Conservation (phyloP, 2,329 filamentous ascomycete species). For the Xylariaceae sp. region DNA sequence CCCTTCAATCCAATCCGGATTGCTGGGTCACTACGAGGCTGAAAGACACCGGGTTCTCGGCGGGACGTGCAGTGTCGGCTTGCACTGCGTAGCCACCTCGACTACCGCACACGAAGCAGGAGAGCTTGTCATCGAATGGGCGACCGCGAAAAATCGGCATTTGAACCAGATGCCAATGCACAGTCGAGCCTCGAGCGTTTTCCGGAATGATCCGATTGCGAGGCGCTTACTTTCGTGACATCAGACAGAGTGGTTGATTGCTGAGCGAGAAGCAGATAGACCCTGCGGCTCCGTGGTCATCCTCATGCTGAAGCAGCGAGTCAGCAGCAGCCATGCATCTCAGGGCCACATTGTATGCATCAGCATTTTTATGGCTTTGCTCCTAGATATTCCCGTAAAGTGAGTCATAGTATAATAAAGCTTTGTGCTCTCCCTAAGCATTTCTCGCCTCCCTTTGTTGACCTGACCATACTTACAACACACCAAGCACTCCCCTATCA, state of each 20-base stretch:
- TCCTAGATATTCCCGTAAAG: constrained; percentile 1
- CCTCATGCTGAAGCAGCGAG: background rate
- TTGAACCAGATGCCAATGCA: too few relatives aligned
- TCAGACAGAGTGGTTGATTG: constrained; percentile 7
- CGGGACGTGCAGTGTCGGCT: too few relatives aligned
- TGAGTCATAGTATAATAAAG: constrained; percentile 7
- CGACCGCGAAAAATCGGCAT: too few relatives aligned
- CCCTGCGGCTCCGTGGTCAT: background rate
- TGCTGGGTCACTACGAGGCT: too few relatives aligned
- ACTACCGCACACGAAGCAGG: too few relatives aligned
- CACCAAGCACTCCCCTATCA: background rate
- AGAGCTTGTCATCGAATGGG: too few relatives aligned
- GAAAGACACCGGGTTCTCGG: too few relatives aligned
- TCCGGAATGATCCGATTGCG: too few relatives aligned
- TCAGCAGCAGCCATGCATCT: background rate
- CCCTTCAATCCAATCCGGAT: too few relatives aligned
- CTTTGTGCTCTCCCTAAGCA: background rate
- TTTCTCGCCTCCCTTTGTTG: background rate
- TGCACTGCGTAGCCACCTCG: too few relatives aligned
- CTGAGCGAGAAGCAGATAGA: constrained; percentile 12
- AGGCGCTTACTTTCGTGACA: background rate
- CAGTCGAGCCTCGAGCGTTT: too few relatives aligned
- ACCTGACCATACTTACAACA: constrained; percentile 7
- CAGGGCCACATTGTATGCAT: too few relatives aligned
- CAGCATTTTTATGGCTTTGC: background rate